Evolutionary conservation across 108 stramenopile genomes (phyloP).

Genomic region (Cyclostephanos tholiformis): DNA sequence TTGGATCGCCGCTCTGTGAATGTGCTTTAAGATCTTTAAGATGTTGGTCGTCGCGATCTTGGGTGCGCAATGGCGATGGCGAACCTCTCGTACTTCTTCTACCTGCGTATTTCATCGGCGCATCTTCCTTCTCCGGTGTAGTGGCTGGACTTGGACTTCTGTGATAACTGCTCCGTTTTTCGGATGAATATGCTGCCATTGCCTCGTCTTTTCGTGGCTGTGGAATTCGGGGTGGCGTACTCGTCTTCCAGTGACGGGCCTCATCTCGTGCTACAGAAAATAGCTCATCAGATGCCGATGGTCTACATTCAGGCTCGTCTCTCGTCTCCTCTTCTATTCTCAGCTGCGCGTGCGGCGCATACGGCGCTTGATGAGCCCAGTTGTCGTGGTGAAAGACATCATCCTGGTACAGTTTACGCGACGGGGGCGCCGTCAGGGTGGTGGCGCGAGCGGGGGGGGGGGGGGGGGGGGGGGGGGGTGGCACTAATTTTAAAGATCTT

Average conservation of each 20-base stretch:
- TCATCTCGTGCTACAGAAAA: slow-evolving; percentile 13
- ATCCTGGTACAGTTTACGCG: too few relatives aligned
- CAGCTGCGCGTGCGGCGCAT: background rate
- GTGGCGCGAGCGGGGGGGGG: too few relatives aligned
- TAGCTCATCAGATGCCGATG: background rate
- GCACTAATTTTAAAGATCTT: background rate
- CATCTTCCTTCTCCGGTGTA: slow-evolving; percentile 1
- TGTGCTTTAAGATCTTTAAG: background rate
- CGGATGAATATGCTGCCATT: background rate
- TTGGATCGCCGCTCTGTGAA: background rate
- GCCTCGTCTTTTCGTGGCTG: background rate
- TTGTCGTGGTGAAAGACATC: background rate
- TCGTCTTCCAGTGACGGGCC: too few relatives aligned
- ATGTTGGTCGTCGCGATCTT: background rate
- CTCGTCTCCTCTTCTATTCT: background rate
- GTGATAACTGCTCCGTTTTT: background rate
- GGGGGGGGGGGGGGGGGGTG: background rate
- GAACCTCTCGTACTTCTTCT: background rate
- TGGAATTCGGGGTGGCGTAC: background rate
- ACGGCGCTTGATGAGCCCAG: slow-evolving; percentile 6
- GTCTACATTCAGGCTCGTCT: background rate
- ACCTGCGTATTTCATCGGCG: background rate
- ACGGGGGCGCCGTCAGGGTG: too few relatives aligned
- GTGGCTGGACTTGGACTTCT: background rate
- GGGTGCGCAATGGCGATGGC: background rate